phyloP scores from a whole-genome alignment of 768 basidiomycete genomes.

The Russula olivacea region DNA sequence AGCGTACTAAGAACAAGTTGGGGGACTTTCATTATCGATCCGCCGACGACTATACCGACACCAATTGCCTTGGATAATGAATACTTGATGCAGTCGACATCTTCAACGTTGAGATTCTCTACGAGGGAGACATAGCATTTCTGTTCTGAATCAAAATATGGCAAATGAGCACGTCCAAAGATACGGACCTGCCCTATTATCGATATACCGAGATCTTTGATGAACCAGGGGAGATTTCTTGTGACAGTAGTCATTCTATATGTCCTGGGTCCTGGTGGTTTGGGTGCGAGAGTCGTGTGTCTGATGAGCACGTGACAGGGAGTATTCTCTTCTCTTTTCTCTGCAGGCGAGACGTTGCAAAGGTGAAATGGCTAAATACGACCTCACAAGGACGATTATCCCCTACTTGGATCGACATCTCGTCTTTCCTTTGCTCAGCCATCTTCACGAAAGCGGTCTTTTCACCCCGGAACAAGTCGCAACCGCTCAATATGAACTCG shows the following conservation, averaged over 20 bases:
- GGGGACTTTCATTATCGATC: conserved; percentile 93
- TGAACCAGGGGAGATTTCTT: conserved; percentile 76
- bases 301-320: not conserved
- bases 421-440: conserved; percentile 85
- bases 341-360: too few relatives aligned
- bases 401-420: conserved; percentile 94
- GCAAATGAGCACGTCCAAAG: not conserved
- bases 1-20: conserved; percentile 82
- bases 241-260: conserved; percentile 66
- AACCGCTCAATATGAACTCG: conserved; percentile 93
- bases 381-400: conserved; percentile 86
- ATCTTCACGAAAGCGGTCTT: conserved; percentile 68
- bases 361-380: conserved; percentile 71
- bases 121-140: conserved; percentile 89
- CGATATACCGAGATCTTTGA: conserved; percentile 73
- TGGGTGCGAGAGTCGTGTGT: not conserved
- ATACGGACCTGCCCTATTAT: conserved; percentile 70
- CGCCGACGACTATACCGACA: conserved; percentile 86
- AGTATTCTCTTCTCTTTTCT: not conserved
- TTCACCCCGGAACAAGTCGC: conserved; percentile 79
- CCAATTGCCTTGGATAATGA: conserved; percentile 89
- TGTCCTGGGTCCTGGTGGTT: not conserved
- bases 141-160: conserved; percentile 35
- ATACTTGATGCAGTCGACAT: conserved; percentile 85
- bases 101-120: conserved; percentile 71